Base-by-base conservation (phyloP, 2,329 filamentous ascomycete species). In the Penicillium aurantiogriseum region DNA sequence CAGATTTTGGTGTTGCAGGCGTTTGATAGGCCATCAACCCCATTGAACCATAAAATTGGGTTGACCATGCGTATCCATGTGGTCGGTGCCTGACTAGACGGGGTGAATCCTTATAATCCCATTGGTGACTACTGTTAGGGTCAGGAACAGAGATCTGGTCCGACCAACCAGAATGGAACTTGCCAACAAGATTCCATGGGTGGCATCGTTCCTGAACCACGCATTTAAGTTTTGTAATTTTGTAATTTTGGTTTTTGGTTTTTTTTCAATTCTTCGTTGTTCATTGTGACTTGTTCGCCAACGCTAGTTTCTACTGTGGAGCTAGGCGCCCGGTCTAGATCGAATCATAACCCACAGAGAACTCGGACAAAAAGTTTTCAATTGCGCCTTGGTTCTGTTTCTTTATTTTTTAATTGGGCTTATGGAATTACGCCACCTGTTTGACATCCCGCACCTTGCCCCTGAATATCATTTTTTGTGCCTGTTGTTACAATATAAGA, bases 131-230 rank as follows among this genome's bases (percentile, higher is more conserved):
- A 23, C 11, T 1, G 21, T 36, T 17, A 13, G 36, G n/a, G 17
- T 17, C 29, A 45, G 43, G 49, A 31, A 31, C 19, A 45, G 21
- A 43, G 51, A 17, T 40, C 15, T 47, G 49, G 49, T 53, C 9
- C 13, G 42, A 29, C 54, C 54, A 56, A 56, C 49, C 54, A 42
- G 42, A 53, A 42, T 56, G 49, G 19, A 53, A 56, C 15, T 40
- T 6, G 8, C 23, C 9, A 17, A 7, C 8, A 5, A 10, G 6
- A 2, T 38, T 25, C 54, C 54, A 53, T 47, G 49, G 48, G 13
- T 54, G 21, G 42, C 25, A 5, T 9, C 5, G 25, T 40, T 35
- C 49, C 48, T 46, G 35, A 39, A 21, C 25, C 33, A 9, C 6
- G 10, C 15, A 23, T 35, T 5, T 35, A 27, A 35, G 11, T 29